A percentile compares a stretch with the other conserved stretches of the same genome.
These are phyloP conservation scores for Capsicum pubescens DNA, from an alignment of 257 asterid species.

Conservation along the genomic window DNA sequence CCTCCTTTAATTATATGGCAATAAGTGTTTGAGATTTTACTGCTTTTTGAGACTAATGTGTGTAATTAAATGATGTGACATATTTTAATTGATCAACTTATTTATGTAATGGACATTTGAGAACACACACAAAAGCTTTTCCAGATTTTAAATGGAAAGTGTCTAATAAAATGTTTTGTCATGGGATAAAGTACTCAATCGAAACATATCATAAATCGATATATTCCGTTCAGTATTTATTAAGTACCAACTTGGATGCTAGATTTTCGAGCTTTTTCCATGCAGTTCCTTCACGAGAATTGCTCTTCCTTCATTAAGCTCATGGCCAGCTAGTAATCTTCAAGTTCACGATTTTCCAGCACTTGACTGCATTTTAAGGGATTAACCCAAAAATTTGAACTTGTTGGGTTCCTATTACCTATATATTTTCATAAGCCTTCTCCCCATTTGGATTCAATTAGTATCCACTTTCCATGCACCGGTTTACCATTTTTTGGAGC, in stretches of 20 bases:
- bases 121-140: no score
- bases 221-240: neutral
- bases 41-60: no score
- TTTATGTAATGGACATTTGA: no score
- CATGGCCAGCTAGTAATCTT: constrained; percentile 29
- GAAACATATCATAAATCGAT: no score
- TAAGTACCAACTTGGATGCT: neutral
- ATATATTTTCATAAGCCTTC: constrained; percentile 10
- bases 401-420: neutral
- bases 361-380: constrained; percentile 31
- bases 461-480: neutral
- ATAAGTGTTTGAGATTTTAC: no score
- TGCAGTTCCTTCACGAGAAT: constrained; percentile 34
- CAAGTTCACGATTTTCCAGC: constrained; percentile 33
- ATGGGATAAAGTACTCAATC: no score
- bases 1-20: no score
- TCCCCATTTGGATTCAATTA: neutral
- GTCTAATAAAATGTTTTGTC: no score
- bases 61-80: no score
- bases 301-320: neutral
- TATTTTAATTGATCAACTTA: no score
- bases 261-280: constrained; percentile 27
- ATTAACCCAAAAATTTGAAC: neutral
- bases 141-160: no score
- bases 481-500: neutral